These are phyloP conservation scores for Starmerella apis DNA, from an alignment of 805 yeast species.

Conservation along the genomic window DNA sequence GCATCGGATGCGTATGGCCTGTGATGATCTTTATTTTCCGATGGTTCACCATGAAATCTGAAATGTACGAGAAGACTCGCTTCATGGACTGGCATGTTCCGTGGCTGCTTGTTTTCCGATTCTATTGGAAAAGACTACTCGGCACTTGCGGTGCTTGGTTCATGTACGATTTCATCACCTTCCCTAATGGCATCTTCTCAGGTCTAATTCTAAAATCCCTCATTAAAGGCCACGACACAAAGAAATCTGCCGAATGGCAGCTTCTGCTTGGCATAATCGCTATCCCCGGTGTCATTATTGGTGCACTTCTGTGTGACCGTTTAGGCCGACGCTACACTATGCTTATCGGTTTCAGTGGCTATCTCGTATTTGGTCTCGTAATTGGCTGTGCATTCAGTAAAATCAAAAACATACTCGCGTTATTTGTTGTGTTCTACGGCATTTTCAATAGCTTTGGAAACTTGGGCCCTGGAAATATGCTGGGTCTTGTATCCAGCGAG, in stretches of 20 bases:
- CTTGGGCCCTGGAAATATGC: constrained; percentile 68
- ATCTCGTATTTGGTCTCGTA: constrained; percentile 45
- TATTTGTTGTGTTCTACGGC: constrained; percentile 65
- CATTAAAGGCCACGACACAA: constrained; percentile 36
- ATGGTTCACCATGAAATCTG: constrained; percentile 56
- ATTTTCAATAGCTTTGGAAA: constrained; percentile 60
- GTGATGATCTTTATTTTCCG: constrained; percentile 62
- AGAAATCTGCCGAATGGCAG: constrained; percentile 62
- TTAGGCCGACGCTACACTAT: constrained; percentile 60
- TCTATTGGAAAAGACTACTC: constrained; percentile 55
- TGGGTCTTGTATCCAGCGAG: constrained; percentile 60
- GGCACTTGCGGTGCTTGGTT: constrained; percentile 75
- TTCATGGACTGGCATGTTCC: constrained; percentile 46
- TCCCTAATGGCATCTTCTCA: constrained; percentile 67
- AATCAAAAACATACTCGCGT: constrained; percentile 46
- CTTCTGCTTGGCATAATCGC: constrained; percentile 54
- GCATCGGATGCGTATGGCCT: constrained; percentile 68
- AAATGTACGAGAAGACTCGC: constrained; percentile 52
- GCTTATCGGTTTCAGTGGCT: constrained; percentile 61
- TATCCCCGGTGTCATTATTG: constrained; percentile 62
- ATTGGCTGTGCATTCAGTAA: constrained; percentile 43
- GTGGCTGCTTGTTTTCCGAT: constrained; percentile 50
- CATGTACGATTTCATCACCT: constrained; percentile 68
- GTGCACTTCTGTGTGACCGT: constrained; percentile 53
- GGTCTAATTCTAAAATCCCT: constrained; percentile 47